phyloP scores from a whole-genome alignment of 208 protist genomes.

The Vickermania spadyakhi region DNA sequence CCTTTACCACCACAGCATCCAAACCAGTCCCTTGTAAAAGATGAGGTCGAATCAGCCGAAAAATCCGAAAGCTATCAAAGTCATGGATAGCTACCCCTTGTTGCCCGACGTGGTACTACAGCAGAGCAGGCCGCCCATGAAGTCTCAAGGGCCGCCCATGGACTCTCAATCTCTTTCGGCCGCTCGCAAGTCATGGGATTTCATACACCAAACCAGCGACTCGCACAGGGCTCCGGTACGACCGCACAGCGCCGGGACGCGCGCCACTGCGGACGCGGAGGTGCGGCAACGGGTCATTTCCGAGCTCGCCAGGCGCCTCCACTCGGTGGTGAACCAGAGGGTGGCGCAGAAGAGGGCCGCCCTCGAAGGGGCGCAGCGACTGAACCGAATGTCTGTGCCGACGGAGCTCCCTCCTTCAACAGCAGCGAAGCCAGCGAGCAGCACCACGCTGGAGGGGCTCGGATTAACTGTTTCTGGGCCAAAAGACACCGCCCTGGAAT shows the following conservation, averaged over 20 bases:
- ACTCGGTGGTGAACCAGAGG: slow-evolving; percentile 15
- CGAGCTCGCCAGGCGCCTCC: slow-evolving; percentile 15
- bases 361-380: background rate
- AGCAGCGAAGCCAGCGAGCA: background rate
- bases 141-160: background rate
- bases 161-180: background rate
- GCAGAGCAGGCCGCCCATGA: background rate
- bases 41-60: too few relatives aligned
- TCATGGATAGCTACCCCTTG: background rate
- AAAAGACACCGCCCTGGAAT: background rate
- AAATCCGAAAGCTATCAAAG: background rate
- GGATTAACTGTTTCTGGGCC: background rate
- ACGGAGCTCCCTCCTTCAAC: slow-evolving; percentile 4
- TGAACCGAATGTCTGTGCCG: background rate
- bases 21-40: too few relatives aligned
- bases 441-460: background rate
- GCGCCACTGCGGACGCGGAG: background rate
- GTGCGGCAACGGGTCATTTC: slow-evolving; percentile 10
- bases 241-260: background rate
- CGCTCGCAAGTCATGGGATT: background rate
- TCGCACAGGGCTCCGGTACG: background rate
- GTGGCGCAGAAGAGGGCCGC: slow-evolving; percentile 3
- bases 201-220: background rate
- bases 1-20: too few relatives aligned
- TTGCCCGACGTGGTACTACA: background rate